Conservation (phyloP, 139 green algal genomes). For the Zygnema circumcarinatum region DNA sequence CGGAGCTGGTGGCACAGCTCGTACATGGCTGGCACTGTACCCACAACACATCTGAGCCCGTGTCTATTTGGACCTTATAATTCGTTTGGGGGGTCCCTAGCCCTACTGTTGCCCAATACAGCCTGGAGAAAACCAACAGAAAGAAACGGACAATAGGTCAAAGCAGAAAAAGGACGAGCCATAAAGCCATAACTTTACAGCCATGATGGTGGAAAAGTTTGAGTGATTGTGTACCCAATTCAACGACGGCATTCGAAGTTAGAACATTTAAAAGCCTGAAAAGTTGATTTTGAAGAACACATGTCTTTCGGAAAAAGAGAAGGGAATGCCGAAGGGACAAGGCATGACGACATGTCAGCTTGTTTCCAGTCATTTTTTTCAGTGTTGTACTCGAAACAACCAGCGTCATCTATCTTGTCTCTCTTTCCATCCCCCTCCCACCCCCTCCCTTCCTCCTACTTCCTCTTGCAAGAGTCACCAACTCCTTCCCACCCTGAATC, state of each 20-base stretch:
- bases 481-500: not conserved
- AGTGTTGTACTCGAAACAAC: too few species aligned
- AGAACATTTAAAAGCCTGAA: too few species aligned
- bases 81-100: constrained; percentile 12
- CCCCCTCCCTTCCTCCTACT: not conserved
- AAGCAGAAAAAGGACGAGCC: not conserved
- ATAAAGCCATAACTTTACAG: not conserved
- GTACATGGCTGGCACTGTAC: constrained; percentile 41
- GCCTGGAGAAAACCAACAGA: constrained; percentile 27
- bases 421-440: not conserved
- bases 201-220: not conserved
- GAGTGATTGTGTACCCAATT: not conserved
- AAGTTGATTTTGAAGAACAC: too few species aligned
- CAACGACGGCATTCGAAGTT: too few species aligned
- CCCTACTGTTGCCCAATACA: constrained; percentile 35
- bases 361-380: too few species aligned
- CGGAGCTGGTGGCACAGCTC: constrained; percentile 3
- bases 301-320: too few species aligned
- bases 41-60: constrained; percentile 42
- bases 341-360: too few species aligned
- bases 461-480: not conserved
- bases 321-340: too few species aligned
- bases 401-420: not conserved
- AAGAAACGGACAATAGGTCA: constrained; percentile 4
- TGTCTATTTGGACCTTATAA: constrained; percentile 52